Evolutionary conservation across 192 early-diverging fungal genomes (phyloP).

Genomic region (Gryganskiella cystojenkinii): DNA sequence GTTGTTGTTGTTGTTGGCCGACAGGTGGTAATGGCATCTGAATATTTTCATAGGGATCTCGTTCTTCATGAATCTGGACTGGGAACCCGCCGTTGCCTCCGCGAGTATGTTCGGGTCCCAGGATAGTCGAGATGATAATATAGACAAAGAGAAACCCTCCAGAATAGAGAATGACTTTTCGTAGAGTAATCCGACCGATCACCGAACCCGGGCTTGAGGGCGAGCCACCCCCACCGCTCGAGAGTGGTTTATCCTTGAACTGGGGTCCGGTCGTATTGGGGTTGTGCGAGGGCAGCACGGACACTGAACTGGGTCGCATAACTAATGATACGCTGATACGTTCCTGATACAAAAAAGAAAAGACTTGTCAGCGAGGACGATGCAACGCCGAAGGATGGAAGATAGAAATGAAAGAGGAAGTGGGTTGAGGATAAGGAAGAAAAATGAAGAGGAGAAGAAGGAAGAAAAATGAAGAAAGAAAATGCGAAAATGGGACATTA

Average conservation of each 20-base stretch:
- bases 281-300: conserved; percentile 36
- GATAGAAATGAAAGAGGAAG: not conserved
- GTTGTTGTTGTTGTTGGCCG: not conserved
- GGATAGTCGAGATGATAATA: conserved; percentile 34
- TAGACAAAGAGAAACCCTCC: conserved; percentile 40
- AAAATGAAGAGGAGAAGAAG: not conserved
- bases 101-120: not conserved
- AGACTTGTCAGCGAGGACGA: not conserved
- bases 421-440: not conserved
- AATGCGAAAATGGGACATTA: no score
- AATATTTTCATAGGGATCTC: conserved; percentile 22
- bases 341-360: no score
- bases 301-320: conserved; percentile 34
- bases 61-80: conserved; percentile 11
- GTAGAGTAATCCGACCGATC: conserved; percentile 23
- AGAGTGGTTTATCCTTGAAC: conserved; percentile 39
- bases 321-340: no score
- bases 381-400: not conserved
- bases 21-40: not conserved
- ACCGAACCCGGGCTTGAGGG: conserved; percentile 4
- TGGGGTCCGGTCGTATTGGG: conserved; percentile 1
- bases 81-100: not conserved
- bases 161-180: conserved; percentile 19
- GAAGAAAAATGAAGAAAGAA: not conserved
- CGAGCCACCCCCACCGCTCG: conserved; percentile 1